Evolutionary conservation across 2,329 filamentous ascomycete genomes (phyloP).

Genomic region (Aspergillus sp.): DNA sequence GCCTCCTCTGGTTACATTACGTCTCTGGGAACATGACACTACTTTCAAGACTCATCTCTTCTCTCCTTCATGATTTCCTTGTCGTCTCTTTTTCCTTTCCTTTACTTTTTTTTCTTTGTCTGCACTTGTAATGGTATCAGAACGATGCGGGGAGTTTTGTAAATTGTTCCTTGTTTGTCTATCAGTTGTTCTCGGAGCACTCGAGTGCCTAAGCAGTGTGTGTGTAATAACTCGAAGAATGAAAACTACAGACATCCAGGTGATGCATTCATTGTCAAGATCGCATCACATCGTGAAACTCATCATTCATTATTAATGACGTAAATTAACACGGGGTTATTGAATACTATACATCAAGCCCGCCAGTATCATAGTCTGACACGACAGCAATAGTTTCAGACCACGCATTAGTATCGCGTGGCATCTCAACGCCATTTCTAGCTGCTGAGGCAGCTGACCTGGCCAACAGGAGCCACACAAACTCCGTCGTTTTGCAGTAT

Average conservation of each 20-base stretch:
- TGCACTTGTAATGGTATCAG: constrained; percentile 9
- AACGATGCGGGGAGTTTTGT: neutral
- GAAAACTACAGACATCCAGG: neutral
- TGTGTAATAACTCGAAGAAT: neutral
- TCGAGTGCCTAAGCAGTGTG: neutral
- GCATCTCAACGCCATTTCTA: no score
- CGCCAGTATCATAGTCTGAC: neutral
- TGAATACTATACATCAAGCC: neutral
- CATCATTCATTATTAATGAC: neutral
- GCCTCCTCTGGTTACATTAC: neutral
- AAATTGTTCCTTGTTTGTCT: neutral
- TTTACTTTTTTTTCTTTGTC: neutral
- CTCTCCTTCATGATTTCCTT: neutral
- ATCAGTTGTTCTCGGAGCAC: neutral
- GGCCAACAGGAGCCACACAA: no score
- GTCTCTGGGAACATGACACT: neutral
- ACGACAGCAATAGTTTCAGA: no score
- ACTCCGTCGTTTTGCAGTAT: no score
- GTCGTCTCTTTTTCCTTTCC: neutral
- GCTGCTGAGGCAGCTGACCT: no score
- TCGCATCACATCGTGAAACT: neutral
- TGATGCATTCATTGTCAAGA: neutral
- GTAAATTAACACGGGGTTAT: no score
- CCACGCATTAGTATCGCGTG: no score
- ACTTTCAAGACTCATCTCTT: neutral